A percentile compares a stretch with the other conserved stretches of the same genome.
Conservation (phyloP, 202 grass and related monocot species). For the Schoenoplectus triqueter region DNA sequence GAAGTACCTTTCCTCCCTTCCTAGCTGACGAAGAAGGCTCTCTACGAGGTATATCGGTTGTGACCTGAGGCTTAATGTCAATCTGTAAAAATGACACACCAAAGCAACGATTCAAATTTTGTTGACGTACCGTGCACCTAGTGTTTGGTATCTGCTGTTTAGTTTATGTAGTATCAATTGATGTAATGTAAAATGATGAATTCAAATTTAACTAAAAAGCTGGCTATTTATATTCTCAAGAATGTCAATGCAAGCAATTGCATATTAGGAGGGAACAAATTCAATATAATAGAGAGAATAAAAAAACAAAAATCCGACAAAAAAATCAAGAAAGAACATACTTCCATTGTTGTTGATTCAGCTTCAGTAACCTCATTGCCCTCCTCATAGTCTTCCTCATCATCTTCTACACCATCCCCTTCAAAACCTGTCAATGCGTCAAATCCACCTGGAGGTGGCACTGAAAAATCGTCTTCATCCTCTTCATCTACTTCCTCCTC, state of each 20-base stretch:
- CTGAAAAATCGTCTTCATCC: not conserved
- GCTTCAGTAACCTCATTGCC: not conserved
- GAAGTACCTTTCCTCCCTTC: constrained; percentile 25
- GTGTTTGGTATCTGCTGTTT: not conserved
- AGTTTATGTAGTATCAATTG: no score
- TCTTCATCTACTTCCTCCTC: constrained; percentile 40
- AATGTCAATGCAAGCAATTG: not conserved
- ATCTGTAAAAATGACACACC: constrained; percentile 23
- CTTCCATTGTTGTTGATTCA: not conserved
- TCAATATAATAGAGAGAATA: not conserved
- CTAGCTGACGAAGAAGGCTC: constrained; percentile 21
- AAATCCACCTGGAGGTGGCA: not conserved
- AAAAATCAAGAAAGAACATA: not conserved
- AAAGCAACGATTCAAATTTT: not conserved
- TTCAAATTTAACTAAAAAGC: no score
- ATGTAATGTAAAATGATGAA: no score
- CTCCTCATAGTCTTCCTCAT: not conserved
- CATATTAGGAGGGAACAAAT: not conserved
- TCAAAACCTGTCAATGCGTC: not conserved
- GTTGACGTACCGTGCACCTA: constrained; percentile 6
- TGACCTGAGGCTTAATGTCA: constrained; percentile 14
- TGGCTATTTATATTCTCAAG: no score
- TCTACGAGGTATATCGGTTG: not conserved
- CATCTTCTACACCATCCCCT: constrained; percentile 19
- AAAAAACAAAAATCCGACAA: not conserved